Conservation (phyloP, 495 filamentous ascomycete species). For the Elasticomyces elasticus region DNA sequence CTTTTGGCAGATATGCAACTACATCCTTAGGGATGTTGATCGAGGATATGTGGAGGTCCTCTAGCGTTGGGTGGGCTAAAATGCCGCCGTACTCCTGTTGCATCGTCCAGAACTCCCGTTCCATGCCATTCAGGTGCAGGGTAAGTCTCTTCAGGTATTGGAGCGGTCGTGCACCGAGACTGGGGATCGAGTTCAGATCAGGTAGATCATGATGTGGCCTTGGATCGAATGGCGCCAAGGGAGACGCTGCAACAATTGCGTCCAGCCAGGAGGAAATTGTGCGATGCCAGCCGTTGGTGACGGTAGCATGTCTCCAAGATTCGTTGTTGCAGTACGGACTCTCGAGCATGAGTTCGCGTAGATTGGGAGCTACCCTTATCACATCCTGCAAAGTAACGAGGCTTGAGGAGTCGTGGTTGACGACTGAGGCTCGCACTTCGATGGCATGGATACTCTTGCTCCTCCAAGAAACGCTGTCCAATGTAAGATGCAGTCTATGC, state of each 20-base stretch:
- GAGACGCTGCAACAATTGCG: neutral
- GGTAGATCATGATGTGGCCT: neutral
- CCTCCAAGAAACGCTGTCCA: neutral
- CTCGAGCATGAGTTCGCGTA: neutral
- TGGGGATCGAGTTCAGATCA: neutral
- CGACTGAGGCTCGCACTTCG: neutral
- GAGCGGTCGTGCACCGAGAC: neutral
- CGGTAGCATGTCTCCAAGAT: neutral
- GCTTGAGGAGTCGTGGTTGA: neutral
- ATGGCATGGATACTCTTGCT: neutral
- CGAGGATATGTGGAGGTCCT: constrained; percentile 6
- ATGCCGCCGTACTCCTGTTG: neutral
- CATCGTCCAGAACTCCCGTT: constrained; percentile 3
- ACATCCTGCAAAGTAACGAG: neutral
- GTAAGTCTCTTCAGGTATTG: neutral
- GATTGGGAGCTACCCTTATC: neutral
- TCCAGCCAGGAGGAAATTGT: neutral
- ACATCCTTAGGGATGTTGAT: neutral
- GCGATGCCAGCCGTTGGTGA: neutral
- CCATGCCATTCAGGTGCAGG: constrained; percentile 5
- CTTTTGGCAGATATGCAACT: neutral
- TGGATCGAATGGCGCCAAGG: neutral
- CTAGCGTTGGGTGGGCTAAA: constrained; percentile 1
- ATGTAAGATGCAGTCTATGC: neutral
- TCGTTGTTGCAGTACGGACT: constrained; percentile 7